These are phyloP conservation scores for Byssothecium circinans DNA, from an alignment of 2,329 filamentous ascomycete genomes.

Conservation along the genomic window DNA sequence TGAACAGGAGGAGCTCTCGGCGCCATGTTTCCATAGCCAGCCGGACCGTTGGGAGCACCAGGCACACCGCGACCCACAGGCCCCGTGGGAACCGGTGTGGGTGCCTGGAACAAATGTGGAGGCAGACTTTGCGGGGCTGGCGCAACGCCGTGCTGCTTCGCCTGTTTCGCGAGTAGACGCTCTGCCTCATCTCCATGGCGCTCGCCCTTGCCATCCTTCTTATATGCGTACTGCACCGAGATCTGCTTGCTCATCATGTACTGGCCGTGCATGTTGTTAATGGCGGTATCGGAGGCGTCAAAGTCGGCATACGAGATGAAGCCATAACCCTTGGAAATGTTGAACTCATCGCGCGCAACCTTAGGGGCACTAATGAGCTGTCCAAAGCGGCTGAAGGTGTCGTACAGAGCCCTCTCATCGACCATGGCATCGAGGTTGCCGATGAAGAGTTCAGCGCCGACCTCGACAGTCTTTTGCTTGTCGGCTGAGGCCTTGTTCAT, in stretches of 20 bases:
- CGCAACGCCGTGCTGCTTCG: conserved; percentile 90
- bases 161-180: conserved; percentile 85
- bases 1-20: conserved; percentile 31
- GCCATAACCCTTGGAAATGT: conserved; percentile 90
- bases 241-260: conserved; percentile 97
- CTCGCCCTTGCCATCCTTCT: conserved; percentile 98
- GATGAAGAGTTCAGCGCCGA: conserved; percentile 95
- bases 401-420: conserved; percentile 93
- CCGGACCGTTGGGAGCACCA: conserved; percentile 45
- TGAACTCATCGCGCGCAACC: conserved; percentile 81
- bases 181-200: conserved; percentile 94
- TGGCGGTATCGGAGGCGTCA: conserved; percentile 88
- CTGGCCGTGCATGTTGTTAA: conserved; percentile 91
- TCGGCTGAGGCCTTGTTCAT: conserved; percentile 95
- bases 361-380: conserved; percentile 82
- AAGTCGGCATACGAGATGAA: conserved; percentile 94
- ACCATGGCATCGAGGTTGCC: conserved; percentile 94
- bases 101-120: conserved; percentile 65
- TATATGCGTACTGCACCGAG: conserved; percentile 96
- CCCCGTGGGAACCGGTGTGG: conserved; percentile 29
- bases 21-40: conserved; percentile 41
- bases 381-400: conserved; percentile 92
- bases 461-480: conserved; percentile 89
- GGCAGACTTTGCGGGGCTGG: conserved; percentile 77
- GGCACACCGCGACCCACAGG: conserved; percentile 34